Base-by-base conservation (phyloP, 1,139 yeast genomes). In the Suhomyces ambrosiae region DNA sequence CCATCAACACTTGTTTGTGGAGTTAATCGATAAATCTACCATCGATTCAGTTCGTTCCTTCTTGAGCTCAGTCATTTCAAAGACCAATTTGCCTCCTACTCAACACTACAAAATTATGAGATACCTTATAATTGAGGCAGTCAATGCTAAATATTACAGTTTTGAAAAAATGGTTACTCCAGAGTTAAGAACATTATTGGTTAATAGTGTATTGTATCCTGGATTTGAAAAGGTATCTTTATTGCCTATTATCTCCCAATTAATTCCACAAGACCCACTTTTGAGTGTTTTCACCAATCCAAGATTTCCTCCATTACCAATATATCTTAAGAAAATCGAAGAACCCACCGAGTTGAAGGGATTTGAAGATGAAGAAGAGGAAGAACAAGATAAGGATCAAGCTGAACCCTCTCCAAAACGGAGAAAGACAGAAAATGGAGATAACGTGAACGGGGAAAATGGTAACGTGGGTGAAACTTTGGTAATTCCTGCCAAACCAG, bases 221-320 rank as follows among this genome's bases (percentile, higher is more conserved):
- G 86, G 86, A 3, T 68, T 67, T 36, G 75, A 74, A 30, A 78
- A 80, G 42, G 72, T 76, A 28, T 80, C 87, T 8, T 68, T 86
- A 19, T 66, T 86, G 44, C 95, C 96, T 9, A 80, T 88, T 45
- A 83, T 86, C 1, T 61, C 77, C n/a, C 60, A 70, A 2, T 63
- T 73, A 4, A 58, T 86, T 47, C 68, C 67, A 3, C 51, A 61
- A 16, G 71, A 71, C 45, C 61, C 60, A 2, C 47, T 74, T 14
- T 46, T 74, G 29, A 79, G 82, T 53, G 71, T 80, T 3, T 68
- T 87, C 50, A 74, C 79, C 43, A 86, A 86, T 50, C 95, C 96
- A 25, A 70, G 94, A 48, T 77, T 88, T 48, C 96, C 96, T 2
- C 76, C 87, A 27, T 61, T 74, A 37, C 72, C 79, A 4, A 51